Percentiles rank a stretch among this genome's conserved stretches.
phyloP scores from a whole-genome alignment of 179 eudicot genomes.

The Beta macrorhiza region DNA sequence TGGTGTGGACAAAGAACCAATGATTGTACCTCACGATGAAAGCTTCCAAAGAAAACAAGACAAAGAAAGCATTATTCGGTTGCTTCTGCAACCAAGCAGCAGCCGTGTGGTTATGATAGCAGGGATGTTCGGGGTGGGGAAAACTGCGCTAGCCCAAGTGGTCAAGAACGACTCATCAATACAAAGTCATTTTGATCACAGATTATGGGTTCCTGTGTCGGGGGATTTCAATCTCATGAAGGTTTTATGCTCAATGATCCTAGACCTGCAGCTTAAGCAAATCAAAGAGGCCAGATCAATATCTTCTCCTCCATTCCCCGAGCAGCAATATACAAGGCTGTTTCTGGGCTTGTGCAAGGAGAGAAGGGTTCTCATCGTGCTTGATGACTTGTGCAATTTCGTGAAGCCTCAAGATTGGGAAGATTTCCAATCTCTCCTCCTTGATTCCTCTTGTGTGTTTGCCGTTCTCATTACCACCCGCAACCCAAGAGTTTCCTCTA shows the following conservation, averaged over 20 bases:
- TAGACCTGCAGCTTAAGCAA: constrained; percentile 16
- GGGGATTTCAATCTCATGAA: constrained; percentile 20
- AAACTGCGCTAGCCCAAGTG: constrained; percentile 19
- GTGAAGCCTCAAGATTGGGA: constrained; percentile 21
- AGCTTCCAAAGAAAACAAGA: constrained; percentile 22
- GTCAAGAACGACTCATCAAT: constrained; percentile 24
- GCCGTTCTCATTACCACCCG: constrained; percentile 27
- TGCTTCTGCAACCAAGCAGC: neutral
- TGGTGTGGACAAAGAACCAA: constrained; percentile 10
- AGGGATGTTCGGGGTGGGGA: constrained; percentile 29
- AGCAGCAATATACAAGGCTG: constrained; percentile 1
- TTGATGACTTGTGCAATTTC: constrained; percentile 24
- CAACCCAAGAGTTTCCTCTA: constrained; percentile 22
- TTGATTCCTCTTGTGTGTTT: neutral
- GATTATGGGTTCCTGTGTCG: constrained; percentile 22
- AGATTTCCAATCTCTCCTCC: constrained; percentile 20
- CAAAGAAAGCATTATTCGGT: constrained; percentile 18
- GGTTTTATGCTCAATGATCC: constrained; percentile 15
- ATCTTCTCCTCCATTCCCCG: neutral
- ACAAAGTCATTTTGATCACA: constrained; percentile 16
- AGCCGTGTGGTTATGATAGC: neutral
- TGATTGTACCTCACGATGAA: constrained; percentile 14
- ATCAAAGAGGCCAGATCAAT: neutral
- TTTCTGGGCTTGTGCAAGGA: constrained; percentile 12
- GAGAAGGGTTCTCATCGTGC: constrained; percentile 21